Conservation (phyloP, 208 protist species). For the Leishmania gerbilli region DNA sequence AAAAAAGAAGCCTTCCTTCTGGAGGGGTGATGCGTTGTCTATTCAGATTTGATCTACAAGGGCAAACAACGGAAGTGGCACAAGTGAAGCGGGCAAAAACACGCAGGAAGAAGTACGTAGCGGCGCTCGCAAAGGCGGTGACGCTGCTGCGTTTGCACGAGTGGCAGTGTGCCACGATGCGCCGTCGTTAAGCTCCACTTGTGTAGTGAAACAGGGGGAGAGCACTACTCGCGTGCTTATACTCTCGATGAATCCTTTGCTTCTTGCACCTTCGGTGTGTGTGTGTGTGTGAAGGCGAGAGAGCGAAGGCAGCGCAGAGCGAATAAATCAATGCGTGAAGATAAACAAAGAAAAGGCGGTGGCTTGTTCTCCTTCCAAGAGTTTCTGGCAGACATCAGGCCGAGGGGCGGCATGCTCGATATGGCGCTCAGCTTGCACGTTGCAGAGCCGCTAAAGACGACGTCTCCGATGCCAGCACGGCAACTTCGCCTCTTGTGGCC, state of each 20-base stretch:
- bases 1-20: background rate
- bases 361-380: background rate
- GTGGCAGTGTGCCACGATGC: background rate
- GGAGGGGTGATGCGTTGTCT: too few relatives aligned
- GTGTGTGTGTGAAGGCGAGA: conserved; percentile 1
- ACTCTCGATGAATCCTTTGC: background rate
- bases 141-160: background rate
- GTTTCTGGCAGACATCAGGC: background rate
- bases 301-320: background rate
- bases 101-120: background rate
- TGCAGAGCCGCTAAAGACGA: background rate
- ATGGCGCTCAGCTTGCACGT: too few relatives aligned
- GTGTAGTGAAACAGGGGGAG: background rate
- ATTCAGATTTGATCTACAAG: background rate
- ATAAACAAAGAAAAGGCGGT: background rate
- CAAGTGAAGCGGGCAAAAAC: background rate
- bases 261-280: background rate
- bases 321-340: background rate
- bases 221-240: background rate
- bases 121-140: background rate
- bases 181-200: background rate
- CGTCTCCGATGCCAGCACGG: background rate
- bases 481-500: background rate
- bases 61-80: background rate
- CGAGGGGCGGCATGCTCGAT: background rate